A percentile compares a stretch with the other conserved stretches of the same genome.
phyloP scores from a whole-genome alignment of 2,329 filamentous ascomycete genomes.

The Pseudocercospora musae region DNA sequence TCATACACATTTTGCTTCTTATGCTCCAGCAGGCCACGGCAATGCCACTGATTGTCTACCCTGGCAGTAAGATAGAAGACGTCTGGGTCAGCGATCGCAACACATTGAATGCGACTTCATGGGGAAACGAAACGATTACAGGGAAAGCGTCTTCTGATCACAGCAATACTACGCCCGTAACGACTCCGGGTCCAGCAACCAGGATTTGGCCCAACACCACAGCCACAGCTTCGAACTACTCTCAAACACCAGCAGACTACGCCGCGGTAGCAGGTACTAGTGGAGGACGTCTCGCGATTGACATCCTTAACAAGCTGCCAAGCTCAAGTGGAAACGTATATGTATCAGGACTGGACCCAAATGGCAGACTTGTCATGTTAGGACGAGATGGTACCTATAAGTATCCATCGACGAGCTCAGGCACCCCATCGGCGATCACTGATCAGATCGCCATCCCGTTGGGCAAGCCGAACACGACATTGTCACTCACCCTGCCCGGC shows the following conservation, averaged over 20 bases:
- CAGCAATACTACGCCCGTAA: neutral
- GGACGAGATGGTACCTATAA: constrained; percentile 38
- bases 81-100: constrained; percentile 19
- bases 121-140: neutral
- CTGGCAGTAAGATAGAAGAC: neutral
- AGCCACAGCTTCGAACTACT: neutral
- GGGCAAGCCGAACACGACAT: constrained; percentile 34
- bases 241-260: neutral
- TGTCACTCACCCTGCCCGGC: constrained; percentile 42
- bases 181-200: neutral
- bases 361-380: constrained; percentile 44
- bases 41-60: constrained; percentile 1
- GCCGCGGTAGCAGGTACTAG: neutral
- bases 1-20: neutral
- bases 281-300: constrained; percentile 16
- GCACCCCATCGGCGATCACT: constrained; percentile 37
- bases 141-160: neutral
- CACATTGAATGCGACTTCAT: constrained; percentile 23
- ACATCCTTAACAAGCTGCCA: constrained; percentile 44
- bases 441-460: constrained; percentile 43
- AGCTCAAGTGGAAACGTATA: constrained; percentile 42
- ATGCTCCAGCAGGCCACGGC: constrained; percentile 1
- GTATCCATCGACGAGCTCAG: constrained; percentile 42
- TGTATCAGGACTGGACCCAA: constrained; percentile 43
- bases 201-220: neutral